Percentiles rank a stretch among this genome's conserved stretches.
Evolutionary conservation across 306 rosid species (phyloP).

Genomic region (Citrullus amarus): DNA sequence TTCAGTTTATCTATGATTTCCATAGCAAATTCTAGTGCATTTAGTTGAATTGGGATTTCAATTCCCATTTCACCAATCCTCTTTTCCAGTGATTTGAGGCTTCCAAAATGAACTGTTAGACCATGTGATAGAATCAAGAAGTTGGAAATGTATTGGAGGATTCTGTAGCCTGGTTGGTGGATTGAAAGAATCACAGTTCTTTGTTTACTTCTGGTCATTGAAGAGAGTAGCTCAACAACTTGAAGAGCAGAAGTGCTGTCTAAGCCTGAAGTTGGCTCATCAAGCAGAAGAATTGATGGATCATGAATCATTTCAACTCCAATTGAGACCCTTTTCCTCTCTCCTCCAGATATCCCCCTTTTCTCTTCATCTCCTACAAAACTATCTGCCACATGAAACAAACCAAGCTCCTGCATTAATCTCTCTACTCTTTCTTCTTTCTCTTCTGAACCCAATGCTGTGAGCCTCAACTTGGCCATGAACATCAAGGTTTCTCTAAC

Average conservation of each 20-base stretch:
- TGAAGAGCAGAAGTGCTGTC: conserved; percentile 55
- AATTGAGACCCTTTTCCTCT: conserved; percentile 75
- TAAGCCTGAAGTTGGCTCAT: conserved; percentile 83
- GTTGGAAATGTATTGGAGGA: conserved; percentile 52
- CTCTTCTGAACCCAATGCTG: conserved; percentile 30
- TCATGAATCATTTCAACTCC: conserved; percentile 81
- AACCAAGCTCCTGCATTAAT: conserved; percentile 66
- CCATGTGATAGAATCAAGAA: conserved; percentile 74
- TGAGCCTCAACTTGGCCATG: conserved; percentile 64
- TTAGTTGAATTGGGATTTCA: conserved; percentile 58
- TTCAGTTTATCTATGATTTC: conserved; percentile 48
- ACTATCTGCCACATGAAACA: conserved; percentile 53
- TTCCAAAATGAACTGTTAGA: conserved; percentile 55
- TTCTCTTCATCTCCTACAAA: conserved; percentile 79
- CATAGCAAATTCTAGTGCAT: conserved; percentile 74
- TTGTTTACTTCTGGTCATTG: conserved; percentile 44
- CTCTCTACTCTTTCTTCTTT: conserved; percentile 51
- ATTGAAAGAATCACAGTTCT: conserved; percentile 65
- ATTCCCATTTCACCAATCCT: conserved; percentile 32
- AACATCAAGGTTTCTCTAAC: conserved; percentile 73
- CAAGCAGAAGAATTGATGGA: conserved; percentile 60
- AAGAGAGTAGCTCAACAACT: conserved; percentile 59
- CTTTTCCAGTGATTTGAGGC: conserved; percentile 50
- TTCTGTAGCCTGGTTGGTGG: conserved; percentile 84
- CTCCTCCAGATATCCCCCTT: conserved; percentile 84